Evolutionary conservation across 2,329 filamentous ascomycete species (phyloP), one percentile per base, ranked within the genome.

Genomic region (Metarhizium guizhouense): DNA sequence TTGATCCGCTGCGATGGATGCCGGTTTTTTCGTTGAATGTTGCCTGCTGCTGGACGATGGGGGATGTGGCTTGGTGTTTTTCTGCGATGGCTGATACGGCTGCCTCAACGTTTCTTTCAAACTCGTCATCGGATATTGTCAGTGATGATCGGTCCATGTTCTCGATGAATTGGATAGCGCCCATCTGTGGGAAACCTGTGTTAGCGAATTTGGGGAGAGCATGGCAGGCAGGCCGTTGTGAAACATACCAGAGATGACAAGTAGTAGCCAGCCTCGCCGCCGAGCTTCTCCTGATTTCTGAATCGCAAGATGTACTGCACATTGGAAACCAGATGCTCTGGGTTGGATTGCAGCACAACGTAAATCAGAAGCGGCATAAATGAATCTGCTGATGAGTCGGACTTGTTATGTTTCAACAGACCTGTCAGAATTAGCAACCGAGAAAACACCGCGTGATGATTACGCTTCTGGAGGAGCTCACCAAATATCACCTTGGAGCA

Each of bases 401-500:
- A 88, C 71, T 95, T 95, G 54, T 90, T 85, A 68, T 96, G 95
- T 62, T 93, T 92, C 53, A 99, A 76, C 51, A 96, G 83, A 18
- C 93, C 87, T 89, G 54, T 29, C 38, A 38, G 18, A 16, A 32
- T 51, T 38, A 36, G 32, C 47, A 51, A 18, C 13, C 16, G 49
- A 18, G 7, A 13, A 16, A 13, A 25, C 6, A 10, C 18, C 3
- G 11, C 1, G 11, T 20, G 30, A 38, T n/a, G 13, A 42, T 54
- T 29, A 55, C 4, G 6, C 10, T 45, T 20, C 10, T 40, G 13
- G 4, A n/a, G 6, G 8, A 20, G 64, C 79, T 62, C 71, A 90
- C 88, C 94, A 71, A 99, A 97, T 60, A 99, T 97, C 60, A 99
- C 95, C 73, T 99, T 99, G 82, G 94, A 99, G 74, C 92, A 96